Percentiles rank a stretch among this genome's conserved stretches.
phyloP scores from a whole-genome alignment of 768 basidiomycete species.

The Collybiopsis luxurians region DNA sequence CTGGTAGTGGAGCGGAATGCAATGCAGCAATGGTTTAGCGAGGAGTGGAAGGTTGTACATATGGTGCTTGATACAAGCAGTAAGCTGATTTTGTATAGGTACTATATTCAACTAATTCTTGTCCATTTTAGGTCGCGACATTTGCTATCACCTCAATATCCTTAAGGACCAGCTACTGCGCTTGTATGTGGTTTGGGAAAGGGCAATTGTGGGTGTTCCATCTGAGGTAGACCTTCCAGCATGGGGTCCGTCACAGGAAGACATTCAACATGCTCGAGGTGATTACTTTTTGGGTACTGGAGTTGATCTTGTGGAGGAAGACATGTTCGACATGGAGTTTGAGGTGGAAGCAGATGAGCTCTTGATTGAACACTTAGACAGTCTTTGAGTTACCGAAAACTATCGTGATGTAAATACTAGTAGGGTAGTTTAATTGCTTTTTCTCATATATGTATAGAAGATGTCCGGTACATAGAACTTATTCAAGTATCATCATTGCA shows the following conservation, averaged over 20 bases:
- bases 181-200: too few relatives aligned
- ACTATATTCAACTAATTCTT: not conserved
- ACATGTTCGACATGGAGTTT: not conserved
- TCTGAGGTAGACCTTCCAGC: not conserved
- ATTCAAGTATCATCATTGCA: too few relatives aligned
- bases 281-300: not conserved
- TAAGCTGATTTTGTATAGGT: not conserved
- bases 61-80: not conserved
- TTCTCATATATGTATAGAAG: too few relatives aligned
- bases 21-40: slow-evolving; percentile 16
- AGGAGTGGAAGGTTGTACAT: slow-evolving; percentile 14
- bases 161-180: not conserved
- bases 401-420: too few relatives aligned
- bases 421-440: too few relatives aligned
- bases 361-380: too few relatives aligned
- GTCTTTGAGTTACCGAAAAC: not conserved
- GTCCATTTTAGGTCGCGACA: not conserved
- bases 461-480: too few relatives aligned
- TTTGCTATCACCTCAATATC: not conserved
- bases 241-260: not conserved
- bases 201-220: not conserved
- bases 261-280: not conserved
- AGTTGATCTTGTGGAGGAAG: not conserved
- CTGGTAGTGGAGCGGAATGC: slow-evolving; percentile 8
- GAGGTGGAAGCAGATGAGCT: not conserved